phyloP scores from a whole-genome alignment of 805 yeast species.

The Saturnispora galanensis region DNA sequence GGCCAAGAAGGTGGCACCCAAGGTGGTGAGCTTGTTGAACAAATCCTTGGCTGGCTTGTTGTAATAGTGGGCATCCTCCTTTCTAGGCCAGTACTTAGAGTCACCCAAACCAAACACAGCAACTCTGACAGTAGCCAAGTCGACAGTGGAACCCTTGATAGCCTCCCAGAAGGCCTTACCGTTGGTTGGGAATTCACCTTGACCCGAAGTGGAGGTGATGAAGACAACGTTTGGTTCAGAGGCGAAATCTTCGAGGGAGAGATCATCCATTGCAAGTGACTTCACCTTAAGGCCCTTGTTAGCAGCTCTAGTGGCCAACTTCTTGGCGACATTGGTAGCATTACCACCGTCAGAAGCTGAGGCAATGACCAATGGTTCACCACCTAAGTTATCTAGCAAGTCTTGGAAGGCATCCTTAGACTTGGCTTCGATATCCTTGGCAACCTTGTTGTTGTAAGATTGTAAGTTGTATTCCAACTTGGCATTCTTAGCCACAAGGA shows the following conservation, averaged over 20 bases:
- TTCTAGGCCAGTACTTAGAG: constrained; percentile 91
- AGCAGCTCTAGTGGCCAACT: constrained; percentile 67
- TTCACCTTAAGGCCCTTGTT: constrained; percentile 67
- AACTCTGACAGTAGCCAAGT: constrained; percentile 45
- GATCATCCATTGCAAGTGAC: constrained; percentile 61
- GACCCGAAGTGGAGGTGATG: constrained; percentile 71
- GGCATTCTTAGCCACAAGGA: constrained; percentile 64
- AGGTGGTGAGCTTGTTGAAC: constrained; percentile 47
- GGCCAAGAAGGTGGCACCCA: constrained; percentile 66
- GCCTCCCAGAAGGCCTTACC: constrained; percentile 73
- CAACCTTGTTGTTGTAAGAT: constrained; percentile 48
- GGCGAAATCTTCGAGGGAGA: constrained; percentile 62
- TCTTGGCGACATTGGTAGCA: constrained; percentile 73
- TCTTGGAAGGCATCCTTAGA: constrained; percentile 72
- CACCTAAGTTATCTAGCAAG: constrained; percentile 76
- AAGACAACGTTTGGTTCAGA: constrained; percentile 61
- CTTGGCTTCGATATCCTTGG: constrained; percentile 41
- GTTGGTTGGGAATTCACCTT: constrained; percentile 79
- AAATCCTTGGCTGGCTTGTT: constrained; percentile 84
- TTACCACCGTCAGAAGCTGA: constrained; percentile 91
- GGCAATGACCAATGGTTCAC: constrained; percentile 82
- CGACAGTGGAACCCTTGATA: constrained; percentile 55
- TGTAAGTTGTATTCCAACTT: constrained; percentile 67
- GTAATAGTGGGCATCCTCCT: constrained; percentile 87
- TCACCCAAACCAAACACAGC: constrained; percentile 76